Base-by-base conservation (phyloP, 2,329 filamentous ascomycete species). In the Aspergillus phoenicis region DNA sequence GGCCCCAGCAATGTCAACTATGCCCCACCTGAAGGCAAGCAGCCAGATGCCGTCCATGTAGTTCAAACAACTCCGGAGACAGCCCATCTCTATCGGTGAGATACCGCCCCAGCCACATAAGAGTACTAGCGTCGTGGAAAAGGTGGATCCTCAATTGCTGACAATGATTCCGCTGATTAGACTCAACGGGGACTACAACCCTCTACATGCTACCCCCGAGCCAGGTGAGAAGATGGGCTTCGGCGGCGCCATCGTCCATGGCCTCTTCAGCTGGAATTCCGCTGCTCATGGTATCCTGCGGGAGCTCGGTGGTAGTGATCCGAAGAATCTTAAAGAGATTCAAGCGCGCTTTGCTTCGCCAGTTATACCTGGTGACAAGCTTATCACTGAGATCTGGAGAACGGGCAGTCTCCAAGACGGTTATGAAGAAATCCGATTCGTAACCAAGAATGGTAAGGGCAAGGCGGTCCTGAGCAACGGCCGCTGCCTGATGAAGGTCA, bases 141-240 rank as follows among this genome's bases (percentile, higher is more conserved):
- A 30, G 28, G 26, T 30, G 26, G 26, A 17, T 15, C 10, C 13
- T 3, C 28, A n/a, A 20, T 33, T 51, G 26, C 47, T 49, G 13
- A 49, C 22, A 26, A 8, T 45, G 41, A 49, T 28, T 33, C n/a
- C 28, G 61, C 17, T 75, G 52, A 71, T 73, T 64, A 85, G 91
- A 64, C 84, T 97, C 54, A 97, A 96, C 70, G 93, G 93, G 66
- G 93, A 97, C 80, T 97, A 97, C 80, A 97, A 97, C 81, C 93
- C 93, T 28, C 87, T 97, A 38, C 93, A 97, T 75, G 92, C 91
- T 6, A 91, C 90, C 17, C 92, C 92, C 11, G 91, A 92, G 78
- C 91, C 92, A 0, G 92, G 92, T 62, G 80, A 86, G 77, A 89
- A 92, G 80, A 96, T 97, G 91, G 93, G 93, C 62, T 97, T 96